A percentile compares a stretch with the other conserved stretches of the same genome.
These are phyloP conservation scores for Diutina ranongensis DNA, from an alignment of 1,139 yeast genomes.

Conservation along the genomic window DNA sequence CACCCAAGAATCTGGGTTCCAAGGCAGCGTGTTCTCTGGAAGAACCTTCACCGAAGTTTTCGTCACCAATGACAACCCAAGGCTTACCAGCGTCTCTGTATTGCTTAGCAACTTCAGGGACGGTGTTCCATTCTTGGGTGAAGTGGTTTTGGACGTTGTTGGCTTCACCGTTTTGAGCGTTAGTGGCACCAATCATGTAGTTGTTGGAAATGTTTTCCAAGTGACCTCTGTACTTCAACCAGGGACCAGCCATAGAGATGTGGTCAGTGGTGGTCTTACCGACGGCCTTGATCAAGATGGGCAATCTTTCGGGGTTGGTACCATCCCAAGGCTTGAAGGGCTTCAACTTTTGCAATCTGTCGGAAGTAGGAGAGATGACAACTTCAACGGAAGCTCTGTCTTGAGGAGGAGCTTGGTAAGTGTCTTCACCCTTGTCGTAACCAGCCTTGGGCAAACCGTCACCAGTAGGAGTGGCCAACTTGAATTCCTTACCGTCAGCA, in stretches of 20 bases:
- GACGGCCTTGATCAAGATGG: constrained; percentile 89
- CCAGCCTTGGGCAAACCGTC: constrained; percentile 89
- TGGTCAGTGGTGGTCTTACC: constrained; percentile 99
- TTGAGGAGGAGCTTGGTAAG: constrained; percentile 95
- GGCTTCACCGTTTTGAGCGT: constrained; percentile 93
- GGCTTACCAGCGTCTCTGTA: constrained; percentile 87
- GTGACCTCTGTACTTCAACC: constrained; percentile 99
- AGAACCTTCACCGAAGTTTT: constrained; percentile 99
- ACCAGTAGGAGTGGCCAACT: constrained; percentile 82
- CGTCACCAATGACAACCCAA: constrained; percentile 99
- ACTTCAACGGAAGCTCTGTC: constrained; percentile 74
- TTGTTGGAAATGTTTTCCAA: constrained; percentile 97
- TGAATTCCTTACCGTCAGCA: constrained; percentile 91
- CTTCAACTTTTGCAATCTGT: constrained; percentile 39
- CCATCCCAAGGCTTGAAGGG: constrained; percentile 77
- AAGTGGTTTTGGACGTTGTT: constrained; percentile 81
- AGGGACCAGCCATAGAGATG: constrained; percentile 99
- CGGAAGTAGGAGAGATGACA: constrained; percentile 71
- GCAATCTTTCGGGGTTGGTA: constrained; percentile 79
- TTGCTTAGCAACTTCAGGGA: constrained; percentile 90
- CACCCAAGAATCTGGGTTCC: constrained; percentile 99
- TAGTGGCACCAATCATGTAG: constrained; percentile 99
- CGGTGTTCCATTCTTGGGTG: constrained; percentile 91
- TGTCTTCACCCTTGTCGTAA: constrained; percentile 90
- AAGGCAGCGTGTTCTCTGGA: constrained; percentile 99